Conservation (phyloP, 2,329 filamentous ascomycete genomes). For the Tolypocladium guangdongense region DNA sequence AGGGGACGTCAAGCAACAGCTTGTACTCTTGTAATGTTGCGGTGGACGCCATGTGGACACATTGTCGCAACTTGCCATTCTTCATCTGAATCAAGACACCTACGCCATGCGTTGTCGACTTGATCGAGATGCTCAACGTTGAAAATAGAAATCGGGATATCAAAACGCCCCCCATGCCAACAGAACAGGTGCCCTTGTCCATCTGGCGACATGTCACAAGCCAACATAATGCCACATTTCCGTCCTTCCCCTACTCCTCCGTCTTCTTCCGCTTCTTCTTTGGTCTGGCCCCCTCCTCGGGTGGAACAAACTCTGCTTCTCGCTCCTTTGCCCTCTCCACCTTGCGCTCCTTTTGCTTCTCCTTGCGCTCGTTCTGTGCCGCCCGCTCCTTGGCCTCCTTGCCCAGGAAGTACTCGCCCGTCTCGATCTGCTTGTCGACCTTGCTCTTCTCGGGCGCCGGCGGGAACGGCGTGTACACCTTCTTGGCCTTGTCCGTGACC, state of each 20-base stretch:
- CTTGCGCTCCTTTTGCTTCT: conserved; percentile 79
- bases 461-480: conserved; percentile 93
- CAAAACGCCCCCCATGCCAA: conserved; percentile 5
- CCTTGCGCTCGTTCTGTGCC: conserved; percentile 66
- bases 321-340: conserved; percentile 79
- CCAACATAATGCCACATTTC: too few species aligned
- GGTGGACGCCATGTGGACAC: background rate
- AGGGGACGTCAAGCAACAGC: background rate
- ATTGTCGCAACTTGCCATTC: background rate
- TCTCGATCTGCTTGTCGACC: conserved; percentile 95
- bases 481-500: conserved; percentile 88
- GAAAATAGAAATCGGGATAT: conserved; percentile 6
- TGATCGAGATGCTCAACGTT: background rate
- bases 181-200: background rate
- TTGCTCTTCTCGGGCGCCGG: conserved; percentile 98
- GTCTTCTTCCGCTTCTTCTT: conserved; percentile 54
- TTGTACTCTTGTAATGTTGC: background rate
- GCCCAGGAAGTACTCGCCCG: conserved; percentile 88
- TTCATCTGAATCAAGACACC: background rate
- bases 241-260: conserved; percentile 6
- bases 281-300: conserved; percentile 59
- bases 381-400: conserved; percentile 87
- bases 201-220: background rate
- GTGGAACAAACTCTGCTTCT: conserved; percentile 77
- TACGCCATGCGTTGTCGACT: background rate